Percentiles rank a stretch among this genome's conserved stretches.
These are phyloP conservation scores for Gliomastix tumulicola DNA, from an alignment of 2,329 filamentous ascomycete genomes.

Conservation along the genomic window DNA sequence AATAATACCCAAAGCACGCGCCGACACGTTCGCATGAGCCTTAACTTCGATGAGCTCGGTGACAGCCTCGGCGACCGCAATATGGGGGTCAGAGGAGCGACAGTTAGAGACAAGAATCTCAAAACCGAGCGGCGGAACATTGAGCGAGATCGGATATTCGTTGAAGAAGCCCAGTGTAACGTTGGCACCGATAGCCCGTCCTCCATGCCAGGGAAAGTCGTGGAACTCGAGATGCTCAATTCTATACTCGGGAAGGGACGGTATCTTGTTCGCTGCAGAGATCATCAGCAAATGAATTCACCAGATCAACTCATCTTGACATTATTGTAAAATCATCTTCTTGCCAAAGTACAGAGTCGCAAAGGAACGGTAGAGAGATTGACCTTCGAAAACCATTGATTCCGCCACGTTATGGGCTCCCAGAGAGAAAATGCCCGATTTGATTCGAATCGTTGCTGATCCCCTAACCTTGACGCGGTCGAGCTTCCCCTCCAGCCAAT, in stretches of 20 bases:
- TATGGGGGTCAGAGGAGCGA: conserved; percentile 60
- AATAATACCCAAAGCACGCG: conserved; percentile 67
- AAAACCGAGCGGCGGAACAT: conserved; percentile 74
- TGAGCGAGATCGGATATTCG: conserved; percentile 68
- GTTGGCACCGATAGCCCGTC: conserved; percentile 69
- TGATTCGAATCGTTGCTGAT: conserved; percentile 65
- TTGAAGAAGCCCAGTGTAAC: conserved; percentile 68
- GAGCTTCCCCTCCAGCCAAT: conserved; percentile 79
- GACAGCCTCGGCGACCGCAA: conserved; percentile 69
- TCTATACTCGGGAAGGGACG: conserved; percentile 72
- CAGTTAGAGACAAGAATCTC: conserved; percentile 83
- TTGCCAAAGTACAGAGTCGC: conserved; percentile 55
- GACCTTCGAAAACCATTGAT: conserved; percentile 76
- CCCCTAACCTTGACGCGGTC: conserved; percentile 65
- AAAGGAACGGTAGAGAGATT: conserved; percentile 60
- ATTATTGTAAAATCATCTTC: conserved; percentile 18
- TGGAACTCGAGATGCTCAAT: conserved; percentile 74
- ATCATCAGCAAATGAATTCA: conserved; percentile 27
- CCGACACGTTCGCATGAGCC: conserved; percentile 59
- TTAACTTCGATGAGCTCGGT: conserved; percentile 62
- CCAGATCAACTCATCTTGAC: conserved; percentile 8
- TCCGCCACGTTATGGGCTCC: conserved; percentile 72
- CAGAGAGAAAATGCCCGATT: conserved; percentile 71
- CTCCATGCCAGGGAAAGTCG: conserved; percentile 49
- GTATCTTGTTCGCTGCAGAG: conserved; percentile 60